phyloP scores from a whole-genome alignment of 371 early-diverging fungal species.

The Rhizopus sp. region DNA sequence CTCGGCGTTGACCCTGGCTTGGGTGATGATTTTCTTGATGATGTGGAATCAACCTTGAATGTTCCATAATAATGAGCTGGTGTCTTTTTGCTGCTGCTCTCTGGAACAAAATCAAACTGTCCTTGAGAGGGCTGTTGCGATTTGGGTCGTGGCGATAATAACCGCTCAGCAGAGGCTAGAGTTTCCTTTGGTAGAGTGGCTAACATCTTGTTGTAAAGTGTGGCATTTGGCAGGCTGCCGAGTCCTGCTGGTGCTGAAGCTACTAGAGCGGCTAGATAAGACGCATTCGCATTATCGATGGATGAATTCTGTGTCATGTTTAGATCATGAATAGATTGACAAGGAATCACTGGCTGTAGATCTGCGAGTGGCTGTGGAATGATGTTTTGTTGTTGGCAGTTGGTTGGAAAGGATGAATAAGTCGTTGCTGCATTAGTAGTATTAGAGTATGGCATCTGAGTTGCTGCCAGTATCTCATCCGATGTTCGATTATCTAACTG shows the following conservation, averaged over 20 bases:
- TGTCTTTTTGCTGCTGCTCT: neutral
- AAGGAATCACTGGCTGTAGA: too few relatives aligned
- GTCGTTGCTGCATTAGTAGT: neutral
- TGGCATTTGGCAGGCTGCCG: slow-evolving; percentile 25
- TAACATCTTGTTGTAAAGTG: slow-evolving; percentile 38
- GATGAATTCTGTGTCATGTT: slow-evolving; percentile 4
- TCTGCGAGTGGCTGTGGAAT: neutral
- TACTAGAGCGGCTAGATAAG: slow-evolving; percentile 8
- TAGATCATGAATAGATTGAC: too few relatives aligned
- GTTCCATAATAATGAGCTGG: slow-evolving; percentile 24
- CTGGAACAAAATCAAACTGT: slow-evolving; percentile 4
- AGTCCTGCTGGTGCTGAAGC: slow-evolving; percentile 15
- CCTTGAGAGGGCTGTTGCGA: neutral
- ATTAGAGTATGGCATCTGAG: too few relatives aligned
- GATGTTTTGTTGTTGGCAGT: neutral
- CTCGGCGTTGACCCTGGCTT: neutral
- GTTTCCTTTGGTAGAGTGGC: slow-evolving; percentile 40
- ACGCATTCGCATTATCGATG: slow-evolving; percentile 9
- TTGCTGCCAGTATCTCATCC: too few relatives aligned
- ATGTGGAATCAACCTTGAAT: slow-evolving; percentile 10
- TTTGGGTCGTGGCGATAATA: slow-evolving; percentile 21
- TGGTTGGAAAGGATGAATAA: neutral
- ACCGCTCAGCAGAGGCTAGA: slow-evolving; percentile 36
- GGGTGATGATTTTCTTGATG: neutral
- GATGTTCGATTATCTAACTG: too few relatives aligned